Conservation (phyloP, 805 yeast genomes). For the Hanseniaspora pseudoguilliermondii region DNA sequence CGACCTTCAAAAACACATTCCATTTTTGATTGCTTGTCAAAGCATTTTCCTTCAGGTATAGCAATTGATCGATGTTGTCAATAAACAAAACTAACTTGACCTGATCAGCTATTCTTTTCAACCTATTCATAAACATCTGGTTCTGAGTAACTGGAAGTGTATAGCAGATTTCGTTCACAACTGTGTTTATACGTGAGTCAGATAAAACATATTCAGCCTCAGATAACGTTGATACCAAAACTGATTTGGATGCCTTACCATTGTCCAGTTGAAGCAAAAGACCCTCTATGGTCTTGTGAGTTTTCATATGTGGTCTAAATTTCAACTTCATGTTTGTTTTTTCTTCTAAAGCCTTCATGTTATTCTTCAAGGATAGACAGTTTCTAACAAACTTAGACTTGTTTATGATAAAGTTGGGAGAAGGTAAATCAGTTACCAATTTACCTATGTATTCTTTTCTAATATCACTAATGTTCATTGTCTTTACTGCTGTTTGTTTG, state of each 20-base stretch:
- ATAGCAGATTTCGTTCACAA: constrained; percentile 38
- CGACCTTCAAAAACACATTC: constrained; percentile 56
- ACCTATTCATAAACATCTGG: constrained; percentile 33
- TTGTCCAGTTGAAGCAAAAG: constrained; percentile 36
- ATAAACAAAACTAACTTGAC: constrained; percentile 45
- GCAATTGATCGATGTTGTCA: constrained; percentile 48
- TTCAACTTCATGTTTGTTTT: constrained; percentile 21
- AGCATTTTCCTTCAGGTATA: constrained; percentile 27
- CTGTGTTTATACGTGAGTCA: constrained; percentile 20
- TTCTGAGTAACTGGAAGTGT: constrained; percentile 48
- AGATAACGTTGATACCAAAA: constrained; percentile 55
- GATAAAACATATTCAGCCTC: constrained; percentile 44
- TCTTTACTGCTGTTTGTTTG: not conserved
- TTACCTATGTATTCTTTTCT: not conserved
- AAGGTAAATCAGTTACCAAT: constrained; percentile 28
- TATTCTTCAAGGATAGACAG: constrained; percentile 37
- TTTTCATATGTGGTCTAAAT: constrained; percentile 64
- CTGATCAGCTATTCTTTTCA: constrained; percentile 30
- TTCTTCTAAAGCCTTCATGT: constrained; percentile 28
- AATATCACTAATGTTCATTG: not conserved
- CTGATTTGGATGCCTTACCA: constrained; percentile 28
- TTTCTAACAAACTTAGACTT: constrained; percentile 30
- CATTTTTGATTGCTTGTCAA: constrained; percentile 28
- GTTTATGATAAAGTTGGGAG: constrained; percentile 39
- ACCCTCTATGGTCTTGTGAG: constrained; percentile 59